Percentiles rank a stretch among this genome's conserved stretches.
Evolutionary conservation across 345 rosid species (phyloP).

Genomic region (Abelmoschus esculentus): DNA sequence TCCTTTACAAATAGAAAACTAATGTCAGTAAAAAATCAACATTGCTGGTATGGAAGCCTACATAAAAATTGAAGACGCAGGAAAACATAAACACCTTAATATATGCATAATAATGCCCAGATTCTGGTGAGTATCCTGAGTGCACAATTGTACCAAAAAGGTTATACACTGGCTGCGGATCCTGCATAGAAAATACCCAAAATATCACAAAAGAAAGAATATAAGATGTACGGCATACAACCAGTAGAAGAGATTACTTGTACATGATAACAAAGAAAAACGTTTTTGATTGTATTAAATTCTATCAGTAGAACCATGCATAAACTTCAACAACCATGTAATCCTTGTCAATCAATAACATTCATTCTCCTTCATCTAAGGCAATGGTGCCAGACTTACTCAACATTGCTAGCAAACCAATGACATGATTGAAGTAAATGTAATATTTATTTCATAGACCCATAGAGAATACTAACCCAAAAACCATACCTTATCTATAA

Average conservation of each 20-base stretch:
- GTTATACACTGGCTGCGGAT: slow-evolving; percentile 69
- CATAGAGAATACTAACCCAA: not conserved
- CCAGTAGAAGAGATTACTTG: not conserved
- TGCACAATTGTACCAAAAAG: slow-evolving; percentile 98
- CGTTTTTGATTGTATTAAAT: not conserved
- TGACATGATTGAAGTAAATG: not conserved
- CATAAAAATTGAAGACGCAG: slow-evolving; percentile 3
- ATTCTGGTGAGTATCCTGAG: slow-evolving; percentile 79
- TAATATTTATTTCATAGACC: not conserved
- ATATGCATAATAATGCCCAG: slow-evolving; percentile 96
- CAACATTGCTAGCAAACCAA: not conserved
- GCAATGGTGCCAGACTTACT: not conserved
- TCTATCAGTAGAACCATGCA: not conserved
- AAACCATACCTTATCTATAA: not conserved
- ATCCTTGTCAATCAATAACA: not conserved
- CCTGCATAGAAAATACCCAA: slow-evolving; percentile 35
- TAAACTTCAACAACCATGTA: not conserved
- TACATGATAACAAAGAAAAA: not conserved
- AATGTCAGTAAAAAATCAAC: slow-evolving; percentile 16
- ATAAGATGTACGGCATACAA: not conserved
- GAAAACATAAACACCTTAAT: slow-evolving; percentile 49
- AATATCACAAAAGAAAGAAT: not conserved
- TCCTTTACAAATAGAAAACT: slow-evolving; percentile 41
- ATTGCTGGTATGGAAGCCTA: slow-evolving; percentile 1
- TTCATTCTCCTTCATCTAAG: not conserved